These are phyloP conservation scores for Blastocystis sp. DNA, from an alignment of 352 stramenopile genomes.

Conservation along the genomic window DNA sequence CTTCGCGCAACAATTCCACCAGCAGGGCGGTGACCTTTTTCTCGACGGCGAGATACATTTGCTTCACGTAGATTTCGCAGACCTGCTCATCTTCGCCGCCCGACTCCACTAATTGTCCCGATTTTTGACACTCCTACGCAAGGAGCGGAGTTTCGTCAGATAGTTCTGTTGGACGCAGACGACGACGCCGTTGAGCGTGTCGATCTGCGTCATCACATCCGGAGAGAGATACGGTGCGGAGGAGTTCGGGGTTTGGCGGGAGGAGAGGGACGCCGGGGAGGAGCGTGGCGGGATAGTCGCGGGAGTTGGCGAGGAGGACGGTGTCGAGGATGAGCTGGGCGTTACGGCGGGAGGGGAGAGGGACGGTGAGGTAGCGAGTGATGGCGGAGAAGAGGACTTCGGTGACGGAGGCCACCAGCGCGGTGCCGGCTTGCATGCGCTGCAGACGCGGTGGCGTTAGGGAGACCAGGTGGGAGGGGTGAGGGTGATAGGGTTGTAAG, in stretches of 20 bases:
- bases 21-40: neutral
- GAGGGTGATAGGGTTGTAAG: too few species aligned
- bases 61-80: slow-evolving; percentile 46
- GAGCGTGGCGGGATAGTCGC: slow-evolving; percentile 12
- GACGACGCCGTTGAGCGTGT: slow-evolving; percentile 45
- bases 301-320: neutral
- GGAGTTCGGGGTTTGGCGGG: neutral
- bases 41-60: slow-evolving; percentile 41
- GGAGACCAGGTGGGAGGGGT: neutral
- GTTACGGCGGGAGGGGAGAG: neutral
- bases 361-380: neutral
- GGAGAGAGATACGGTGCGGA: slow-evolving; percentile 17
- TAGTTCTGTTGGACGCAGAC: slow-evolving; percentile 56
- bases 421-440: neutral
- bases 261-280: neutral
- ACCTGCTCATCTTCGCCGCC: slow-evolving; percentile 24
- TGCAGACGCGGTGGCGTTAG: slow-evolving; percentile 13
- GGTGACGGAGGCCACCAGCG: neutral
- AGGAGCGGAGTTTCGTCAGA: slow-evolving; percentile 4
- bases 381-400: slow-evolving; percentile 30
- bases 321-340: slow-evolving; percentile 17
- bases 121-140: neutral
- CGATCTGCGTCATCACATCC: neutral
- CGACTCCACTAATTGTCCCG: neutral
- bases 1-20: neutral